Base-by-base conservation (phyloP, 768 basidiomycete species). In the Auricularia auricula-judae region DNA sequence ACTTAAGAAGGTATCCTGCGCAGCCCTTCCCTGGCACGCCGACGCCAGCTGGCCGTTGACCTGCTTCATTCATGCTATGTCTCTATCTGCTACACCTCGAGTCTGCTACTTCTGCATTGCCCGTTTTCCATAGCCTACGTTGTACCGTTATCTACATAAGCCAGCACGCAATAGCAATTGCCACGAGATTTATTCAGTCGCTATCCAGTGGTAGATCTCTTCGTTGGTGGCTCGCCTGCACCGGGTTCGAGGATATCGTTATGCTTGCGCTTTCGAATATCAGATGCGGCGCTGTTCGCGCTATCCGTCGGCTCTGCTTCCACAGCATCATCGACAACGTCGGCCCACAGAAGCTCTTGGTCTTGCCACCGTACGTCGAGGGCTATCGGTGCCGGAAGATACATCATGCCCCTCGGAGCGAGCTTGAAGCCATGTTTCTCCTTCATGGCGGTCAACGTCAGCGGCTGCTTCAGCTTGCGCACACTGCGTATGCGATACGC, bases 401-500 rank as follows among this genome's bases (percentile, higher is more conserved):
- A 70, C 10, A 70, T 56, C 39, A 61, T 36, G 11, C 69, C 68
- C 44, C 72, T 63, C 33, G 69, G 73, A 12, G 71, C 72, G 34
- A 61, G 44, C 64, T 68, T 68, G 14, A 64, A 18, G 18, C 67
- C 67, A 44, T 66, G 66, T 18, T 35, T 60, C 35, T 21, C 62
- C 65, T 68, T 72, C 67, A 73, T 65, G 3, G 39, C 63, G 14
- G 54, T 54, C 63, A 73, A 53, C 29, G 44, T 61, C 11, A 73
- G 64, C 23, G 72, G 70, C 29, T 56, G 34, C n/a, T 34, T 33
- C 3, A 72, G 34, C 33, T 63, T 62, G 33, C 64, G 68, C 16
- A 69, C 69, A 58, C 68, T 67, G 34, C 65, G 66, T 16, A 72
- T 64, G 36, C 68, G 70, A 66, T 73, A 74, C 29, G 73, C 73